These are phyloP conservation scores for Cladophialophora chaetospira DNA, from an alignment of 2,329 filamentous ascomycete genomes.

Conservation along the genomic window DNA sequence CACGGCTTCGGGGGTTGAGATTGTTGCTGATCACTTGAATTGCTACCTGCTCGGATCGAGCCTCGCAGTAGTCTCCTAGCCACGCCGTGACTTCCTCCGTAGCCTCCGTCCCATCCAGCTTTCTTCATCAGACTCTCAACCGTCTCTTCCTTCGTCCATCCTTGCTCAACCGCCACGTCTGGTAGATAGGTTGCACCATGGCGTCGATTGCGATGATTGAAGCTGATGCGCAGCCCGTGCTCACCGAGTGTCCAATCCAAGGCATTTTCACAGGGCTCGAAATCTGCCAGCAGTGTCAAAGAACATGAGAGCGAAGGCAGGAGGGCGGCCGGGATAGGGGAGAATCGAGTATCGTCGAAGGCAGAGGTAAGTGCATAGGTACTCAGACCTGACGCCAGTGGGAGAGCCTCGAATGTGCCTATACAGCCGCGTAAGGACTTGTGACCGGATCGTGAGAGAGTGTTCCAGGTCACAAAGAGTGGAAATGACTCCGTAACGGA, in stretches of 20 bases:
- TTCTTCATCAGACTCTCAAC: slow-evolving; percentile 89
- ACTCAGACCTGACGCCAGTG: slow-evolving; percentile 70
- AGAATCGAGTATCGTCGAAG: slow-evolving; percentile 65
- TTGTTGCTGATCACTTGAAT: slow-evolving; percentile 22
- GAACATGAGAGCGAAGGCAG: slow-evolving; percentile 53
- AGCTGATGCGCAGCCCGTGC: slow-evolving; percentile 85
- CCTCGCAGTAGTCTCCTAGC: slow-evolving; percentile 43
- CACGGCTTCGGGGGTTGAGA: slow-evolving; percentile 49
- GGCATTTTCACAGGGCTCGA: slow-evolving; percentile 71
- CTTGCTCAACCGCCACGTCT: slow-evolving; percentile 87
- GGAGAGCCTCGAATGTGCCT: slow-evolving; percentile 82
- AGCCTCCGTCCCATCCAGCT: slow-evolving; percentile 79
- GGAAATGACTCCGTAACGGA: slow-evolving; percentile 59
- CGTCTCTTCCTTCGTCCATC: slow-evolving; percentile 92
- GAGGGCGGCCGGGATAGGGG: slow-evolving; percentile 57
- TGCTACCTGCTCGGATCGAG: slow-evolving; percentile 36
- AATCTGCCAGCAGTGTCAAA: slow-evolving; percentile 82
- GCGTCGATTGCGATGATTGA: slow-evolving; percentile 64
- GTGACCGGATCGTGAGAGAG: slow-evolving; percentile 60
- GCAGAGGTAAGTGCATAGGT: slow-evolving; percentile 82
- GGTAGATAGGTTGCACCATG: slow-evolving; percentile 90
- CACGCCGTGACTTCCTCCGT: slow-evolving; percentile 32
- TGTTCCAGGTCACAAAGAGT: slow-evolving; percentile 96
- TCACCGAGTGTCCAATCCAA: slow-evolving; percentile 85
- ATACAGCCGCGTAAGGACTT: slow-evolving; percentile 88